These are phyloP conservation scores for Hyphopichia fennica DNA, from an alignment of 1,139 yeast species.

Conservation along the genomic window DNA sequence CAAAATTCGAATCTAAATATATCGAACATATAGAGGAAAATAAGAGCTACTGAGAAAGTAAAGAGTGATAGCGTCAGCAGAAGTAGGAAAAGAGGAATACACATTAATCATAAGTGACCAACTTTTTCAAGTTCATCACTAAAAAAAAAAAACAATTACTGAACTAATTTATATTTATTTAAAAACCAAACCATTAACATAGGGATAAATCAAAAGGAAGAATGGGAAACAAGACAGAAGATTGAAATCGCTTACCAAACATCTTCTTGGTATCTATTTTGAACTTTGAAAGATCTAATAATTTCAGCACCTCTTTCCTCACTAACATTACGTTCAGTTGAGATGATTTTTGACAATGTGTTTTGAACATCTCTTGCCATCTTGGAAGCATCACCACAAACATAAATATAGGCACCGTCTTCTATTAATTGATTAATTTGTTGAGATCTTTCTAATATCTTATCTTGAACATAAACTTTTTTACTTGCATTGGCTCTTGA, in stretches of 20 bases:
- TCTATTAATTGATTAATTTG: slow-evolving; percentile 59
- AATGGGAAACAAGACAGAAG: not conserved
- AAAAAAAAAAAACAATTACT: too few species aligned
- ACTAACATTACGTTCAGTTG: slow-evolving; percentile 57
- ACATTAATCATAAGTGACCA: too few species aligned
- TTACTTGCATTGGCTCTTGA: slow-evolving; percentile 65
- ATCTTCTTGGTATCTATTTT: slow-evolving; percentile 94
- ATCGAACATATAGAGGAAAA: too few species aligned
- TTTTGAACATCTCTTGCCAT: slow-evolving; percentile 97
- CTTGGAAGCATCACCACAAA: slow-evolving; percentile 94
- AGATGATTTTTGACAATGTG: slow-evolving; percentile 63
- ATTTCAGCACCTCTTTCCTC: slow-evolving; percentile 73
- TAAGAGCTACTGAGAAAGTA: too few species aligned
- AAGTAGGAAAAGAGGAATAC: too few species aligned
- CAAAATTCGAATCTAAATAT: too few species aligned
- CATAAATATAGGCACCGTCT: slow-evolving; percentile 83
- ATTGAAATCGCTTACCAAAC: slow-evolving; percentile 77
- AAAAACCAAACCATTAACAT: too few species aligned
- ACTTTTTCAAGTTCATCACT: too few species aligned
- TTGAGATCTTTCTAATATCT: slow-evolving; percentile 57
- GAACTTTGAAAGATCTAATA: slow-evolving; percentile 76
- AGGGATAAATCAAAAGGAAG: not conserved
- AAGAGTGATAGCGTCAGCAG: too few species aligned
- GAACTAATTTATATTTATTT: too few species aligned
- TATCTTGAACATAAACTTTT: slow-evolving; percentile 89